Conservation (phyloP, 1,139 yeast genomes). For the Saccharomycopsis phalli region DNA sequence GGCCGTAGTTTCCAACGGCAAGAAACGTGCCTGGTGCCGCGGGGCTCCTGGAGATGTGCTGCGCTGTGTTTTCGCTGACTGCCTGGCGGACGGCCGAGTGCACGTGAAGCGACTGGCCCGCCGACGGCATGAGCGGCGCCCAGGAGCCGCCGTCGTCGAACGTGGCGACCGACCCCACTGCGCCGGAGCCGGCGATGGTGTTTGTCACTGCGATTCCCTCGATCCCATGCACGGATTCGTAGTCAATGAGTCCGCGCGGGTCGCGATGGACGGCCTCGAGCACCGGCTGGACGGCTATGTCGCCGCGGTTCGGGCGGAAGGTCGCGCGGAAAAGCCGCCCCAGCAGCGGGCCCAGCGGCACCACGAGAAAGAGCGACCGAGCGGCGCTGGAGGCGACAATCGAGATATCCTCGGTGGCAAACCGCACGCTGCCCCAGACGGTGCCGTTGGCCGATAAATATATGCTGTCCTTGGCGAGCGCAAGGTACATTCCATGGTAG, state of each 20-base stretch:
- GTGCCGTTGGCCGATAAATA: too few species aligned
- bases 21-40: constrained; percentile 21
- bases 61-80: background rate
- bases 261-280: constrained; percentile 6
- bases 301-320: too few species aligned
- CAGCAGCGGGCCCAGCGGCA: too few species aligned
- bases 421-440: too few species aligned
- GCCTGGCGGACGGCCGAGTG: constrained; percentile 15
- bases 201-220: constrained; percentile 6
- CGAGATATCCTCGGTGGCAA: too few species aligned
- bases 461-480: too few species aligned
- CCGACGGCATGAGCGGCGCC: constrained; percentile 24
- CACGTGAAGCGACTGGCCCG: constrained; percentile 21
- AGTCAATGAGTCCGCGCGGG: constrained; percentile 5
- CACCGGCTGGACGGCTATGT: too few species aligned
- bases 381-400: too few species aligned
- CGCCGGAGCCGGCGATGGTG: background rate
- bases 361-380: too few species aligned
- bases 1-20: constrained; percentile 30
- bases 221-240: constrained; percentile 2
- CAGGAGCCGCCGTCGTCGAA: constrained; percentile 61
- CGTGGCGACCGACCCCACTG: constrained; percentile 36
- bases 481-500: too few species aligned
- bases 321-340: too few species aligned
- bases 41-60: constrained; percentile 13